Conservation (phyloP, 176 grass and related monocot species). For the Juncus inflexus region DNA sequence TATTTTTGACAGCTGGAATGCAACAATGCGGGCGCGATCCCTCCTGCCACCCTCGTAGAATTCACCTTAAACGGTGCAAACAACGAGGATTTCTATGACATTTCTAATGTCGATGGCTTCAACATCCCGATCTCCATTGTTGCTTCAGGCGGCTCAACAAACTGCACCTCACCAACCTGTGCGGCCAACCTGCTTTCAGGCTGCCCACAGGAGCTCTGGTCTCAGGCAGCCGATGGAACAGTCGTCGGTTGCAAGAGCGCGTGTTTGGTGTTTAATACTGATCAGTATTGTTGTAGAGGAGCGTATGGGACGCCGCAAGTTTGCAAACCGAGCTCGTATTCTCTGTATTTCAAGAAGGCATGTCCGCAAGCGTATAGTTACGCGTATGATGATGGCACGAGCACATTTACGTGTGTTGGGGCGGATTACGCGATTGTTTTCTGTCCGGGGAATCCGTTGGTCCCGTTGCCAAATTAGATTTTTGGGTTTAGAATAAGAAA, state of each 20-base stretch:
- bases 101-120: constrained; percentile 64
- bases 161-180: no score
- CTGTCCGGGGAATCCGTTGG: constrained; percentile 30
- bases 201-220: constrained; percentile 64
- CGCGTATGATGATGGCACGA: constrained; percentile 72
- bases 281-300: constrained; percentile 85
- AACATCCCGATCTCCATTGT: constrained; percentile 37
- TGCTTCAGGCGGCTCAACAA: not conserved
- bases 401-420: constrained; percentile 84
- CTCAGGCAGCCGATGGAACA: constrained; percentile 37
- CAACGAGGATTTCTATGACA: constrained; percentile 49
- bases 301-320: constrained; percentile 48
- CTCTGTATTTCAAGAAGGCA: constrained; percentile 65
- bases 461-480: no score
- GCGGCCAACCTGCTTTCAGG: not conserved
- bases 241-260: constrained; percentile 66
- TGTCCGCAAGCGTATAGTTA: constrained; percentile 95
- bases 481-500: no score
- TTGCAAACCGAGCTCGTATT: constrained; percentile 61
- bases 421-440: constrained; percentile 71
- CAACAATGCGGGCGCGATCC: constrained; percentile 17
- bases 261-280: constrained; percentile 47
- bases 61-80: constrained; percentile 38
- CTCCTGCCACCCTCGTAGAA: constrained; percentile 44
- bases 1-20: constrained; percentile 16